These are phyloP conservation scores for Ceratobasidium theobromae DNA, from an alignment of 1,284 basidiomycete species.

Conservation along the genomic window DNA sequence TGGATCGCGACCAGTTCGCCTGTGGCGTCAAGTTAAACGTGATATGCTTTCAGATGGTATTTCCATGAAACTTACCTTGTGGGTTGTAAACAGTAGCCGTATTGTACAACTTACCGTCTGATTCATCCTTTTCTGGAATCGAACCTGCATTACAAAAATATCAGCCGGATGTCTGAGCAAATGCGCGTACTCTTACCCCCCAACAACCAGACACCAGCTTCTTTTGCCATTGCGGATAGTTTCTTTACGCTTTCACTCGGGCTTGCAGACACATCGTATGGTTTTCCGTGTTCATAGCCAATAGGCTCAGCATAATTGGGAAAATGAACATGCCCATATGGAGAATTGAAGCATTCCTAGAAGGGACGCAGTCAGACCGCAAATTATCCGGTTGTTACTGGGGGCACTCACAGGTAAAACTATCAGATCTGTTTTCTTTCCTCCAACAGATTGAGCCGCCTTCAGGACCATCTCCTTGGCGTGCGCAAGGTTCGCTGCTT, in stretches of 20 bases:
- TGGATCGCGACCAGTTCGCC: conserved; percentile 86
- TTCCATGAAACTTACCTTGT: conserved; percentile 21
- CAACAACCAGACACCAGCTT: conserved; percentile 83
- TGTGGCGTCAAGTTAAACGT: conserved; percentile 40
- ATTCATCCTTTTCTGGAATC: conserved; percentile 79
- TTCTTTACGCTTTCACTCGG: conserved; percentile 78
- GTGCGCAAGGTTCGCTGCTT: conserved; percentile 73
- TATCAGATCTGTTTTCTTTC: conserved; percentile 73
- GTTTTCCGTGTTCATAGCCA: conserved; percentile 55
- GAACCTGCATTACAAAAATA: conserved; percentile 57
- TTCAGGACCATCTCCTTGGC: conserved; percentile 75
- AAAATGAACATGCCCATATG: conserved; percentile 87
- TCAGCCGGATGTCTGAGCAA: background rate
- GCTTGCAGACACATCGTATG: conserved; percentile 60
- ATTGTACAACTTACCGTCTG: conserved; percentile 79
- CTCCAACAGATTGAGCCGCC: conserved; percentile 55
- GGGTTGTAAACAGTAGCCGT: conserved; percentile 64
- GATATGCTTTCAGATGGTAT: background rate
- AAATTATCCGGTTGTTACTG: background rate
- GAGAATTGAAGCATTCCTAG: conserved; percentile 97
- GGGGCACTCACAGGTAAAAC: conserved; percentile 76
- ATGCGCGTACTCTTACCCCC: conserved; percentile 61
- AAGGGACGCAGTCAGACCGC: conserved; percentile 12
- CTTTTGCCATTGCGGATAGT: conserved; percentile 80
- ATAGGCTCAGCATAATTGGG: conserved; percentile 84